Percentiles rank a stretch among this genome's conserved stretches.
Conservation (phyloP, 495 filamentous ascomycete genomes). For the Corynascus novoguineensis region DNA sequence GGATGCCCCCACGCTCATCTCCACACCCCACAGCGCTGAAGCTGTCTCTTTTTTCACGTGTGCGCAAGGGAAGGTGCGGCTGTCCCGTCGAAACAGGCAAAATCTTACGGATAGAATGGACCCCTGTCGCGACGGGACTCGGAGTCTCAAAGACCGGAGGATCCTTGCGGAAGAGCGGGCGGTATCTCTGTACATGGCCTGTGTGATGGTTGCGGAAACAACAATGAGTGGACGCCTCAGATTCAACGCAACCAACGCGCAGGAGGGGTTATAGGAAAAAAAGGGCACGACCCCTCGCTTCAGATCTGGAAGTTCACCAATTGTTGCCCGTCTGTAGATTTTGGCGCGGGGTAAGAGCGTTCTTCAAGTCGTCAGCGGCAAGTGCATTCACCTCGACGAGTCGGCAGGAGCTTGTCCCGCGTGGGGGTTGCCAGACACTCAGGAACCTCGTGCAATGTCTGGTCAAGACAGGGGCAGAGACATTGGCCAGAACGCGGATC, state of each 20-base stretch:
- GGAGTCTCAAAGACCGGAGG: no score
- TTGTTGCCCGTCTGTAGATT: not conserved
- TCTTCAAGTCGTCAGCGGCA: no score
- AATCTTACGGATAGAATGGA: constrained; percentile 1
- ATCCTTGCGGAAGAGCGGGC: no score
- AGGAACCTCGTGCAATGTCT: not conserved
- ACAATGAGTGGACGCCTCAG: no score
- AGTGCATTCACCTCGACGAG: no score
- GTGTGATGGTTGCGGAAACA: no score
- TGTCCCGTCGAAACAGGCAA: constrained; percentile 4
- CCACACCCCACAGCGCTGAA: constrained; percentile 19
- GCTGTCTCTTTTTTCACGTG: constrained; percentile 10
- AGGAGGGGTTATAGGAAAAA: not conserved
- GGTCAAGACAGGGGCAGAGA: not conserved
- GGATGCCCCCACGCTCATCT: constrained; percentile 25
- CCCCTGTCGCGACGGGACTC: not conserved
- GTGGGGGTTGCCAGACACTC: constrained; percentile 16
- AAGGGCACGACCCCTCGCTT: not conserved
- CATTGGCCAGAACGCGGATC: not conserved
- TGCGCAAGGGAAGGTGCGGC: not conserved
- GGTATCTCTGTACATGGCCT: no score
- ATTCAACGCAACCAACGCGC: no score
- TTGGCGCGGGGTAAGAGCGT: not conserved
- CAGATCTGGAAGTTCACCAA: not conserved
- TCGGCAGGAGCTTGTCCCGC: constrained; percentile 16